A percentile compares a stretch with the other conserved stretches of the same genome.
Conservation (phyloP, 225 moss, liverwort and hornwort genomes). For the Antitrichia curtipendula region DNA sequence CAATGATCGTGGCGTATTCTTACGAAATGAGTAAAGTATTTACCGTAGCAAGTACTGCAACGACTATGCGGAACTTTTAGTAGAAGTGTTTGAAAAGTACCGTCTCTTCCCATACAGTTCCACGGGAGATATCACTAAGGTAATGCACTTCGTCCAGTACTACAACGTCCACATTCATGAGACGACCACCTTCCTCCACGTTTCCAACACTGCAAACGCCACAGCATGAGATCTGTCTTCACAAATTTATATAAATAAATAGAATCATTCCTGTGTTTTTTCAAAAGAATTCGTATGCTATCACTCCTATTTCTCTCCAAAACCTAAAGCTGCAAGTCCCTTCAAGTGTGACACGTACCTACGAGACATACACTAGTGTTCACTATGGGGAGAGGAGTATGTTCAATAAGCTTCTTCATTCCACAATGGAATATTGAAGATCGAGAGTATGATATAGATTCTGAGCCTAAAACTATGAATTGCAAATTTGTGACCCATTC, state of each 20-base stretch:
- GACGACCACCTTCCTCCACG: conserved; percentile 58
- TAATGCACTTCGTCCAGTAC: conserved; percentile 98
- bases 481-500: background rate
- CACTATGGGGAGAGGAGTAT: background rate
- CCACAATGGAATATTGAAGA: background rate
- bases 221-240: background rate
- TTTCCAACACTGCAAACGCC: conserved; percentile 44
- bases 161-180: conserved; percentile 68
- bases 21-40: background rate
- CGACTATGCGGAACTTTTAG: background rate
- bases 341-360: background rate
- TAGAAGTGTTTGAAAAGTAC: conserved; percentile 6
- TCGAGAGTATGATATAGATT: background rate
- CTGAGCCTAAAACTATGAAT: background rate
- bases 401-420: background rate
- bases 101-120: conserved; percentile 98
- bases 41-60: background rate
- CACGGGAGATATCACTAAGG: conserved; percentile 89
- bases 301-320: background rate
- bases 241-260: background rate
- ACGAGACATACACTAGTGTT: background rate
- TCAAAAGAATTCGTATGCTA: background rate
- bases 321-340: background rate
- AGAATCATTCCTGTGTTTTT: background rate
- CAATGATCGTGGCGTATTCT: background rate